phyloP scores from a whole-genome alignment of 208 protist genomes.

The Wallacemonas sp. region DNA sequence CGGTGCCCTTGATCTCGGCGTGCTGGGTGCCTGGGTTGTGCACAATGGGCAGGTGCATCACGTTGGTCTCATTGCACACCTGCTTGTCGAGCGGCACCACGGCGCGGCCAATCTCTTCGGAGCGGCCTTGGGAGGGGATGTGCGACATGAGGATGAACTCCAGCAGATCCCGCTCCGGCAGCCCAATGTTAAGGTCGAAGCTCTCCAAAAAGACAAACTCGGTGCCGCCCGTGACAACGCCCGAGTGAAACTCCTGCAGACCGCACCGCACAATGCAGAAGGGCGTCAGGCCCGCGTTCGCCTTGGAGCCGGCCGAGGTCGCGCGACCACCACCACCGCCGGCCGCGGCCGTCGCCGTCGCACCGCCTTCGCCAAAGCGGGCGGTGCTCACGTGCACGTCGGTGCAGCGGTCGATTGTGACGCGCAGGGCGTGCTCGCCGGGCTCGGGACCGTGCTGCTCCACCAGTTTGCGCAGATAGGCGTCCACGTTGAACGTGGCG shows the following conservation, averaged over 20 bases:
- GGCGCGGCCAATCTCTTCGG: conserved; percentile 59
- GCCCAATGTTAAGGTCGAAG: conserved; percentile 62
- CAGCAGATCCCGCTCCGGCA: conserved; percentile 70
- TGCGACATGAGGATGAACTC: conserved; percentile 62
- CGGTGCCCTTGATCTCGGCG: conserved; percentile 42
- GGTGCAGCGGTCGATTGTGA: conserved; percentile 52
- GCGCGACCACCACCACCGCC: neutral
- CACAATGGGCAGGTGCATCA: conserved; percentile 57
- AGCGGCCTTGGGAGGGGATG: conserved; percentile 20
- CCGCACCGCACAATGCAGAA: conserved; percentile 58
- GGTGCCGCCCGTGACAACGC: conserved; percentile 36
- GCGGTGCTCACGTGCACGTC: conserved; percentile 22
- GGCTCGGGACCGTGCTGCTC: conserved; percentile 81
- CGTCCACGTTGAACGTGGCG: conserved; percentile 63
- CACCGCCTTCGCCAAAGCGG: neutral
- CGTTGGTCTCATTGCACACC: conserved; percentile 28
- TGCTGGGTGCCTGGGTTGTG: conserved; percentile 35
- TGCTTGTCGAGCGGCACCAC: conserved; percentile 42
- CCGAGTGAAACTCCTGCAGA: conserved; percentile 56
- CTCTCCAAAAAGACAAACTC: conserved; percentile 69
- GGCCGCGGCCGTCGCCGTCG: no score
- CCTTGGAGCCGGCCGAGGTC: neutral
- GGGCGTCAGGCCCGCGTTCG: conserved; percentile 16
- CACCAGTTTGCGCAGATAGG: conserved; percentile 57
- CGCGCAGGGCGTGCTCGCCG: conserved; percentile 42